Conservation (phyloP, 2,329 filamentous ascomycete species). For the Fusarium piperis region DNA sequence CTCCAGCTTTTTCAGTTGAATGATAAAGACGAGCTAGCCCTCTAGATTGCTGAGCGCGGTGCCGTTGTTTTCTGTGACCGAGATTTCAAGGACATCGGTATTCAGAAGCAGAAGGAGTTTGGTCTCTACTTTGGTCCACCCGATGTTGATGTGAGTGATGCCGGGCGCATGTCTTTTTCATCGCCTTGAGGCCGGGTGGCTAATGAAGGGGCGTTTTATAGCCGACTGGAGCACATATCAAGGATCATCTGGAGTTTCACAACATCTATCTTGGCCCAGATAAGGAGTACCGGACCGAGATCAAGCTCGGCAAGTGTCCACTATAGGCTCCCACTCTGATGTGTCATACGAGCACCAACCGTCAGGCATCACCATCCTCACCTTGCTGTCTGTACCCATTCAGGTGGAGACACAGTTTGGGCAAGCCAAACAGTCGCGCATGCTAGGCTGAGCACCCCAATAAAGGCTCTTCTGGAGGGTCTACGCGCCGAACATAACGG, state of each 20-base stretch:
- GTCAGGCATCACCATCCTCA: constrained; percentile 53
- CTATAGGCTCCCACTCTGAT: constrained; percentile 53
- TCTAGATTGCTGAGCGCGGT: constrained; percentile 53
- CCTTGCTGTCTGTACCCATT: background rate
- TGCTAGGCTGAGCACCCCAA: background rate
- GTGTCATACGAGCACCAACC: constrained; percentile 55
- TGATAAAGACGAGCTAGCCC: constrained; percentile 53
- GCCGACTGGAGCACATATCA: constrained; percentile 55
- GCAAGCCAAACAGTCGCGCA: constrained; percentile 4
- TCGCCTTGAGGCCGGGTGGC: background rate
- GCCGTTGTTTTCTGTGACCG: constrained; percentile 44
- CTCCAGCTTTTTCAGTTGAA: constrained; percentile 52
- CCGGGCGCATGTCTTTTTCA: background rate
- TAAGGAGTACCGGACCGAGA: constrained; percentile 50
- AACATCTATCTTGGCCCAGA: constrained; percentile 58
- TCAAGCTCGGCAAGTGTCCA: constrained; percentile 43
- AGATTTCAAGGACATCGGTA: constrained; percentile 49
- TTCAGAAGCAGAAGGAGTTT: constrained; percentile 51
- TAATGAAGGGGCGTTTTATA: constrained; percentile 34
- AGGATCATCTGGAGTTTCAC: constrained; percentile 55
- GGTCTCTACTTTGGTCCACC: background rate
- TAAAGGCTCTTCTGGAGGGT: constrained; percentile 4
- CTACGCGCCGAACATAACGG: constrained; percentile 8
- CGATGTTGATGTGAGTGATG: background rate
- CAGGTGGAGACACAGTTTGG: constrained; percentile 15